These are phyloP conservation scores for Trametes cubensis DNA, from an alignment of 768 basidiomycete genomes.

Conservation along the genomic window DNA sequence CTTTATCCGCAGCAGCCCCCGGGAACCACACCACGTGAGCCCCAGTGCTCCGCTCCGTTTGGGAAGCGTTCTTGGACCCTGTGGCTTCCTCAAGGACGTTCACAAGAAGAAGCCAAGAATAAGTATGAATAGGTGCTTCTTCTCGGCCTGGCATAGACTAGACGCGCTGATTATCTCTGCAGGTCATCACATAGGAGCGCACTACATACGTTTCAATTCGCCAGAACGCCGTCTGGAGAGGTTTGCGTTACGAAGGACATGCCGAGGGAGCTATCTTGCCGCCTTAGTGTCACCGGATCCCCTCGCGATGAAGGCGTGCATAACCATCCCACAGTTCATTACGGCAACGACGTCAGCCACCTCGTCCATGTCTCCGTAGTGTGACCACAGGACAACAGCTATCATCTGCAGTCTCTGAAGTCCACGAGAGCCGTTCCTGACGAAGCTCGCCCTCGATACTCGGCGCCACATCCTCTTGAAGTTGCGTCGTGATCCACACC, in stretches of 20 bases:
- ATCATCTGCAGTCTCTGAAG: background rate
- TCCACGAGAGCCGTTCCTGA: no score
- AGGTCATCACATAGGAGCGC: background rate
- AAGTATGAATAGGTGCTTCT: background rate
- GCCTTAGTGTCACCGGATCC: conserved; percentile 12
- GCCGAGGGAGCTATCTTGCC: conserved; percentile 3
- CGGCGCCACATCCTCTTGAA: no score
- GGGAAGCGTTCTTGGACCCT: conserved; percentile 14
- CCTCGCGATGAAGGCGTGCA: conserved; percentile 9
- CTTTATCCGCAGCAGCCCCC: conserved; percentile 3
- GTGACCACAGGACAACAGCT: background rate
- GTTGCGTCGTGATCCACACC: no score
- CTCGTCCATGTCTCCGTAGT: background rate
- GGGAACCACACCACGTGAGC: conserved; percentile 18
- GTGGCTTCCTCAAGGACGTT: background rate
- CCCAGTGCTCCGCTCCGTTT: conserved; percentile 7
- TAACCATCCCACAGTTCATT: background rate
- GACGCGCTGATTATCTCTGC: background rate
- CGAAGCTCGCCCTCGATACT: no score
- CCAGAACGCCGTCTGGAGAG: background rate
- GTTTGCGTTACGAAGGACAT: background rate
- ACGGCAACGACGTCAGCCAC: conserved; percentile 6
- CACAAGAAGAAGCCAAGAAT: conserved; percentile 7
- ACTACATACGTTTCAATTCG: background rate
- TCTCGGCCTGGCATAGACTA: background rate